Base-by-base conservation (phyloP, 2,329 filamentous ascomycete species). In the Fusarium sp. region DNA sequence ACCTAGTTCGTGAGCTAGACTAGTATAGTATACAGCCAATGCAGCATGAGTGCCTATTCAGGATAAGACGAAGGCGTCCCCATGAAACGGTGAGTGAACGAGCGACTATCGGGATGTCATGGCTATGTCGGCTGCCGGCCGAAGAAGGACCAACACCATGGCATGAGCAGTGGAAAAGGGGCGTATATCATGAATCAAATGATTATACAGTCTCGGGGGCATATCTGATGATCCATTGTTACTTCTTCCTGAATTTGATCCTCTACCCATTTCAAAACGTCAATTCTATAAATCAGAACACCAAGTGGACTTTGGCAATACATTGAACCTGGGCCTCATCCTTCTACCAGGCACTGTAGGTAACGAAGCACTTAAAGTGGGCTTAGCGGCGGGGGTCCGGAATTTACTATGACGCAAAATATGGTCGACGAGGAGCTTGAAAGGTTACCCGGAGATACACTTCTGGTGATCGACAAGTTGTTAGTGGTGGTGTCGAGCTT, bases 61-160 rank as follows among this genome's bases (percentile, higher is more conserved):
- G 64, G 66, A 60, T 59, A 69, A 65, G 60, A 70, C 60, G 44
- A 60, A 44, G 61, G 30, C 61, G 61, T 65, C 63, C 61, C 55
- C 32, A 52, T 61, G 65, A 69, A 69, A 70, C 60, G 67, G 66
- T 61, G 55, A 69, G 64, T 35, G 48, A 64, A 17, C 14, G 55
- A 52, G 32, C 56, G 55, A 27, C 57, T 26, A 59, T 61, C 42
- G 12, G 42, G 42, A 62, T 67, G 64, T 50, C 64, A 63, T 48
- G 53, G 40, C 46, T 67, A 44, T 63, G 38, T 67, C 63, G 63
- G 63, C 42, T 50, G 56, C 27, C 37, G 33, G 54, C 65, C 54
- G 67, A 65, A 50, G 45, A 67, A 64, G 45, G 58, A 49, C 46
- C 58, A 68, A 56, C 49, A 49, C 26, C 45, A 60, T 50, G 38